Percentiles rank a stretch among this genome's conserved stretches.
Evolutionary conservation across 768 basidiomycete genomes (phyloP).

Genomic region (Tricholoma terreum): DNA sequence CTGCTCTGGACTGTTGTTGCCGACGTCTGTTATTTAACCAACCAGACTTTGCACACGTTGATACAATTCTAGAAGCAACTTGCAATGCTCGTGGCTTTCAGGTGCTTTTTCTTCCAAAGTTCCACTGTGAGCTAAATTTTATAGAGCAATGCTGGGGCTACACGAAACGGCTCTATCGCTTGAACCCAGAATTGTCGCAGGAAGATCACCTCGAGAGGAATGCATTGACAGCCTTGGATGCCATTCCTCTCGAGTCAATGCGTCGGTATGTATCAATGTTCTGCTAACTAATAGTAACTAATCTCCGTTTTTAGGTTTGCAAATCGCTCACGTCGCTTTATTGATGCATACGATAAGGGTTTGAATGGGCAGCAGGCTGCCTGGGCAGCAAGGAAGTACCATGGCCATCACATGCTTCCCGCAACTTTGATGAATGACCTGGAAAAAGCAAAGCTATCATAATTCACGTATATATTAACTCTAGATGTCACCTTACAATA

Average conservation of each 20-base stretch:
- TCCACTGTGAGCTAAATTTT: too few species aligned
- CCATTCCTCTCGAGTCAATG: neutral
- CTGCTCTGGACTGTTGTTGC: too few species aligned
- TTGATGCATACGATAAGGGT: neutral
- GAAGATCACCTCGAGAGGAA: neutral
- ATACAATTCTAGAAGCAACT: too few species aligned
- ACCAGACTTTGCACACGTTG: too few species aligned
- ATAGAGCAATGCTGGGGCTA: neutral
- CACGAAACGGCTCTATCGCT: neutral
- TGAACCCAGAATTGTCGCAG: neutral
- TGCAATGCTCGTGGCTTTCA: too few species aligned
- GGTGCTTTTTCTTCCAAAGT: too few species aligned
- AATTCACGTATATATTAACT: too few species aligned
- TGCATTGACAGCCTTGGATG: neutral
- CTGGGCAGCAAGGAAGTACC: neutral
- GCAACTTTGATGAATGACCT: neutral
- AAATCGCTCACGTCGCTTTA: neutral
- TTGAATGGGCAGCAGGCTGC: conserved; percentile 1
- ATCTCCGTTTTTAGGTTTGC: neutral
- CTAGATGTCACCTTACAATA: too few species aligned
- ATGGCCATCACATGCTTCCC: neutral
- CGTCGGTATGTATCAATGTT: neutral
- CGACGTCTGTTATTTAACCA: too few species aligned
- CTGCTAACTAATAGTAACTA: neutral
- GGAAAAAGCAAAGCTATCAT: neutral